These are phyloP conservation scores for Paraconiothyrium sp. DNA, from an alignment of 2,329 filamentous ascomycete species.

Conservation along the genomic window DNA sequence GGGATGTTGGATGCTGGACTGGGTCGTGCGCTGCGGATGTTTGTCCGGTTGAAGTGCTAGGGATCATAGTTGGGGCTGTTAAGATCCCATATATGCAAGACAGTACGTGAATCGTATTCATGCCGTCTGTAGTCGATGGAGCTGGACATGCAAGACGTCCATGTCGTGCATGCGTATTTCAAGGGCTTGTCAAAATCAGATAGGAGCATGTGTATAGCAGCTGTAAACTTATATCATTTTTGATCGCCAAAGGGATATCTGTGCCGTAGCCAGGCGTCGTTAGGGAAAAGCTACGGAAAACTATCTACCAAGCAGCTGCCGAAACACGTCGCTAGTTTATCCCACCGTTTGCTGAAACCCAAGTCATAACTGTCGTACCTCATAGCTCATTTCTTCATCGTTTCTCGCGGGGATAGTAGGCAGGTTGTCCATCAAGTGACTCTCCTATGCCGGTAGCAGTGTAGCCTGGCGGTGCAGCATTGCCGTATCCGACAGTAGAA, in stretches of 20 bases:
- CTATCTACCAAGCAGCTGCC: neutral
- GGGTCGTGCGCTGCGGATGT: too few relatives aligned
- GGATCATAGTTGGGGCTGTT: too few relatives aligned
- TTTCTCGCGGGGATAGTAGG: constrained; percentile 48
- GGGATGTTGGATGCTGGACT: too few relatives aligned
- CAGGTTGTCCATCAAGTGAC: constrained; percentile 46
- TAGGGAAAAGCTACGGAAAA: neutral
- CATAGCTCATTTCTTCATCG: constrained; percentile 25
- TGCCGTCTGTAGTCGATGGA: too few relatives aligned
- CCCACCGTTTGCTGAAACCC: neutral
- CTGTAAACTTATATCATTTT: neutral
- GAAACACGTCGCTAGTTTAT: neutral
- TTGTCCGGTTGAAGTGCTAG: too few relatives aligned
- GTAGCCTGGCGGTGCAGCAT: constrained; percentile 46
- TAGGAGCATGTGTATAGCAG: neutral
- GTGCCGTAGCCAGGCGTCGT: neutral
- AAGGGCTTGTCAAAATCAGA: too few relatives aligned
- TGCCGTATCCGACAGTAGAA: constrained; percentile 48
- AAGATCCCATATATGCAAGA: too few relatives aligned
- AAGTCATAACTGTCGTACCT: constrained; percentile 15
- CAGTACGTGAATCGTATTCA: too few relatives aligned
- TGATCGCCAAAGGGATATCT: neutral
- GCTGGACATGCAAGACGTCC: too few relatives aligned
- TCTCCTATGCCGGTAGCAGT: constrained; percentile 45
- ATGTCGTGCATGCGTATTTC: too few relatives aligned